Conservation (phyloP, 2,329 filamentous ascomycete genomes). For the Myriangium duriaei region DNA sequence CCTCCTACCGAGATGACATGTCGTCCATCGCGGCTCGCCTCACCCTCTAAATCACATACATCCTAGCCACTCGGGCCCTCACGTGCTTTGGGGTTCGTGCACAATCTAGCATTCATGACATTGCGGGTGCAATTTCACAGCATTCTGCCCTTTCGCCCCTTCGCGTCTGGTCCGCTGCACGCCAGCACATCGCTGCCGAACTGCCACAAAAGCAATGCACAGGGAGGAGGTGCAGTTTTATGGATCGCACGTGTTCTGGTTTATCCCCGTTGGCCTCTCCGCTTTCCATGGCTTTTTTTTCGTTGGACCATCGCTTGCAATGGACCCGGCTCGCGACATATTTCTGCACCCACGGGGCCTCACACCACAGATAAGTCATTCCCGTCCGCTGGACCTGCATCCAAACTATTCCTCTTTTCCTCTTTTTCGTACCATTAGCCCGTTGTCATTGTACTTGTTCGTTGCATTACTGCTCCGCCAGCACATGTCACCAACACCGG, state of each 20-base stretch:
- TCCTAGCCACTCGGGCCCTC: too few species aligned
- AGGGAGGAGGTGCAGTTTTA: slow-evolving; percentile 5
- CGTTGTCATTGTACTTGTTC: not conserved
- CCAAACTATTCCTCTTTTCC: not conserved
- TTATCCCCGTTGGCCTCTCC: not conserved
- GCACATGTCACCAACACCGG: too few species aligned
- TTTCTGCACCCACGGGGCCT: not conserved
- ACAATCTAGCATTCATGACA: too few species aligned
- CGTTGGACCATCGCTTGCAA: too few species aligned
- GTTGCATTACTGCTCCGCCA: too few species aligned
- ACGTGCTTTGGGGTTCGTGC: slow-evolving; percentile 8
- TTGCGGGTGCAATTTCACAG: too few species aligned
- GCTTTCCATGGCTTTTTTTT: not conserved
- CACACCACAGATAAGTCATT: not conserved
- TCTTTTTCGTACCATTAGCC: not conserved
- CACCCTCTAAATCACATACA: too few species aligned
- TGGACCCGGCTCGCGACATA: not conserved
- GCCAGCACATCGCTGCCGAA: slow-evolving; percentile 10
- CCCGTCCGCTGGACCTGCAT: not conserved
- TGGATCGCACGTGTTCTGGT: slow-evolving; percentile 9
- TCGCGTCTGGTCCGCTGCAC: slow-evolving; percentile 9
- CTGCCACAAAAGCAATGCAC: slow-evolving; percentile 10
- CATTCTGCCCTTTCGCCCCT: slow-evolving; percentile 7
- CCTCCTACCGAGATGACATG: slow-evolving; percentile 8
- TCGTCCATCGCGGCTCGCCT: slow-evolving; percentile 2